Evolutionary conservation across 495 filamentous ascomycete genomes (phyloP), one percentile per base, ranked within the genome.

Genomic region (Aspergillus coremiiformis): DNA sequence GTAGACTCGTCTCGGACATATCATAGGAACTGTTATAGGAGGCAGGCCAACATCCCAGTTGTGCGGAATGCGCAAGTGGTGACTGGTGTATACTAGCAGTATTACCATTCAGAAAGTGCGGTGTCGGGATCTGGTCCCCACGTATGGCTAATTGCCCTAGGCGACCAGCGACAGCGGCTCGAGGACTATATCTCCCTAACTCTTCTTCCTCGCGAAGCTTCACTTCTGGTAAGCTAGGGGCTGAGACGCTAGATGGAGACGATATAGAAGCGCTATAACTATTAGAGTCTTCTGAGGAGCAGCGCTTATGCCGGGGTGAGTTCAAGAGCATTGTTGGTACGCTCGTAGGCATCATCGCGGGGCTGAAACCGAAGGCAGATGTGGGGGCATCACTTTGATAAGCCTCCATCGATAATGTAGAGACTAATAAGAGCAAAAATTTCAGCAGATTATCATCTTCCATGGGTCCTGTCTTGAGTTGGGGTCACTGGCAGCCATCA

Each of bases 121-220:
- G 49, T 55, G 65, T 57, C 49, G 65, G 48, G 39, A 67, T 39
- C 33, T 47, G 58, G 51, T 74, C 67, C 53, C 78, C 74, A 52
- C 73, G 78, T 43, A 87, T 66, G 32, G 75, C 78, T 27, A 89
- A 69, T 42, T 81, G 75, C 54, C 79, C 77, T 57, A 90, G 82
- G 49, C 78, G 73, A 55, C 81, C 77, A 53, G 80, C 83, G 47
- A 88, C 83, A 29, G 68, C 77, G 12, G 80, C 78, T 53, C 80
- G 76, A 24, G 86, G 84, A 60, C 85, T 89, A 48, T 69, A 59
- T 43, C 66, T 57, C 22, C 67, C 69, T 14, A 63, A 52, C 42
- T 73, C 69, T 21, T 64, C 59, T 27, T 66, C 63, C 44, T 73
- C 69, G 20, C 58, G 59, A 22, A 74, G 39, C 39, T 57, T 61